Percentiles rank a stretch among this genome's conserved stretches.
Evolutionary conservation across 768 basidiomycete species (phyloP).

Genomic region (Rickenella mellea): DNA sequence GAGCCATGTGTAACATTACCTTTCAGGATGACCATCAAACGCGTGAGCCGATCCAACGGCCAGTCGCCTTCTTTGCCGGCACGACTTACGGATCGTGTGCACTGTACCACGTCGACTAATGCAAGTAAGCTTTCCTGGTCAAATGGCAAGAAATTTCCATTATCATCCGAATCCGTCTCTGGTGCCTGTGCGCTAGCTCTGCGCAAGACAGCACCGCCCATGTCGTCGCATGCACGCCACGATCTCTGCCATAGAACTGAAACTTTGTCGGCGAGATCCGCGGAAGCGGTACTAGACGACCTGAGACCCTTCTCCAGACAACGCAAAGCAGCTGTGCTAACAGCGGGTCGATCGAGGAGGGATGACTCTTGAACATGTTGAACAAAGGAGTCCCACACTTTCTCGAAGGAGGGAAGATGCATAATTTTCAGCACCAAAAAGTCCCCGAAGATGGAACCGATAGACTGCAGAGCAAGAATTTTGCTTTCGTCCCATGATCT

Average conservation of each 20-base stretch:
- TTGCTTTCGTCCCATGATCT: conserved; percentile 84
- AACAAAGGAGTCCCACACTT: conserved; percentile 71
- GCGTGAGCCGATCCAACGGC: conserved; percentile 51
- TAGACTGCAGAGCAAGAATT: conserved; percentile 72
- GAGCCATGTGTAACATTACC: conserved; percentile 24
- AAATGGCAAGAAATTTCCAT: conserved; percentile 34
- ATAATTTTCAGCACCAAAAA: conserved; percentile 72
- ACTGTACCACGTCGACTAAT: conserved; percentile 63
- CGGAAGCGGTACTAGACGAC: conserved; percentile 33
- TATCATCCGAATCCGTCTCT: conserved; percentile 6
- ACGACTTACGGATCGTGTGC: conserved; percentile 43
- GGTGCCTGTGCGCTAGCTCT: conserved; percentile 9
- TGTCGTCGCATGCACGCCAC: conserved; percentile 61
- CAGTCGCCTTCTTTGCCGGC: conserved; percentile 45
- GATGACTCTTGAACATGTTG: conserved; percentile 63
- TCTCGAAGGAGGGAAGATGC: conserved; percentile 55
- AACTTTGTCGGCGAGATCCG: conserved; percentile 25
- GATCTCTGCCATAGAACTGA: conserved; percentile 46
- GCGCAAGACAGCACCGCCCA: conserved; percentile 46
- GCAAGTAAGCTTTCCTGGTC: conserved; percentile 84
- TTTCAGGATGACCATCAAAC: conserved; percentile 74
- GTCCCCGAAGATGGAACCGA: conserved; percentile 75
- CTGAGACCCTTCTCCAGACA: conserved; percentile 74
- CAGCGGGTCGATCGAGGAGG: conserved; percentile 47
- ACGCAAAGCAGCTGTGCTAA: conserved; percentile 70